Evolutionary conservation across 768 basidiomycete genomes (phyloP).

Genomic region (Boletus vermiculosoides): DNA sequence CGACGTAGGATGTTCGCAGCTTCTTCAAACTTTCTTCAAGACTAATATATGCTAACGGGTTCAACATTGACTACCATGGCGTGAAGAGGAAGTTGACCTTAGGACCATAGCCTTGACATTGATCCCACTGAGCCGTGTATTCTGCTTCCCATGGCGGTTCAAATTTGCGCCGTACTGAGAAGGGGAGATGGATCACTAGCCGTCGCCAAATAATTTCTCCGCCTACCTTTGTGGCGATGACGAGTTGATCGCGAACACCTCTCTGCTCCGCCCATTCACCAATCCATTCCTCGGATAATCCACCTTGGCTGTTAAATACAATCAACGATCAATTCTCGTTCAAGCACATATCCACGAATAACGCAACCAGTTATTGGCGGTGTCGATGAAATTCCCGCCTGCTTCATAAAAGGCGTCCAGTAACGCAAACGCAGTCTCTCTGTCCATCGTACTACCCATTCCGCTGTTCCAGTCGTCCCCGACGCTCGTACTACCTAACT

Average conservation of each 20-base stretch:
- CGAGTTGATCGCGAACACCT: not conserved
- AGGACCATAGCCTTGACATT: not conserved
- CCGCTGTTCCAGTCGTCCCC: not conserved
- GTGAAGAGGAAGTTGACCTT: not conserved
- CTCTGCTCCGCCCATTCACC: not conserved
- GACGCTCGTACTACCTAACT: not conserved
- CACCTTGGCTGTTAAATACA: not conserved
- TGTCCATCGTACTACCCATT: not conserved
- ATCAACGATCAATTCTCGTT: not conserved
- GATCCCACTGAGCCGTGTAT: not conserved
- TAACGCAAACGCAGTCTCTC: not conserved
- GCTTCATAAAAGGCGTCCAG: no score
- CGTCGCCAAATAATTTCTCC: not conserved
- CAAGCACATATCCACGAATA: not conserved
- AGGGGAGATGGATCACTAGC: no score
- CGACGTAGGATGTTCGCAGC: not conserved
- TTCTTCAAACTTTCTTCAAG: not conserved
- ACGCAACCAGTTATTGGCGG: not conserved
- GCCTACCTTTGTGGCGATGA: not conserved
- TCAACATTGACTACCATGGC: not conserved
- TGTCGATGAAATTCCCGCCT: not conserved
- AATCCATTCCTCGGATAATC: slow-evolving; percentile 1
- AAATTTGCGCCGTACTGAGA: not conserved
- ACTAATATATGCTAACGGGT: not conserved
- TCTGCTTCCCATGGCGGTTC: not conserved